Conservation (phyloP, 306 rosid genomes). For the Cicer yamashitae region DNA sequence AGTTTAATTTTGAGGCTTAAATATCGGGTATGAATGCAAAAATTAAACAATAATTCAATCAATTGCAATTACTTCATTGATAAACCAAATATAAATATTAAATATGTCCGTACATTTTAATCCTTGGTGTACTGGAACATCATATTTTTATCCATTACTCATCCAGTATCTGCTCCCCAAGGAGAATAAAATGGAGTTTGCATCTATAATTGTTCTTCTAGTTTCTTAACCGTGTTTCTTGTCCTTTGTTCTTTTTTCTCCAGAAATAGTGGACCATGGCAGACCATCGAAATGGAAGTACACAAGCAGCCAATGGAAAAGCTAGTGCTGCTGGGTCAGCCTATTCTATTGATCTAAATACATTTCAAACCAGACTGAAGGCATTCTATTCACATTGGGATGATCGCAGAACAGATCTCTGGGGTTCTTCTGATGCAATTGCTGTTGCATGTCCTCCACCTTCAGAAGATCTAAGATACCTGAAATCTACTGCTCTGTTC, state of each 20-base stretch:
- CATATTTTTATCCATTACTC: neutral
- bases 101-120: neutral
- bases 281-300: conserved; percentile 80
- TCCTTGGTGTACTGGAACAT: neutral
- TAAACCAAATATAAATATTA: conserved; percentile 5
- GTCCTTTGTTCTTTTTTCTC: neutral
- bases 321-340: conserved; percentile 56
- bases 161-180: neutral
- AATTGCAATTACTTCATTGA: conserved; percentile 15
- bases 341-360: conserved; percentile 69
- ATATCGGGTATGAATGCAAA: neutral
- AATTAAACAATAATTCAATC: neutral
- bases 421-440: conserved; percentile 82
- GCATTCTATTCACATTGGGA: conserved; percentile 73
- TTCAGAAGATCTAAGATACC: conserved; percentile 89
- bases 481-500: conserved; percentile 83
- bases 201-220: neutral
- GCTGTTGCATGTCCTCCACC: conserved; percentile 79
- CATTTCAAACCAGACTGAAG: conserved; percentile 68
- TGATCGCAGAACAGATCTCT: conserved; percentile 61
- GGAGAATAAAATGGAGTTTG: neutral
- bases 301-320: conserved; percentile 69
- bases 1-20: conserved; percentile 28
- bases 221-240: conserved; percentile 31
- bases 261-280: conserved; percentile 55